Conservation (phyloP, 257 asterid species). For the Coffea eugenioides region DNA sequence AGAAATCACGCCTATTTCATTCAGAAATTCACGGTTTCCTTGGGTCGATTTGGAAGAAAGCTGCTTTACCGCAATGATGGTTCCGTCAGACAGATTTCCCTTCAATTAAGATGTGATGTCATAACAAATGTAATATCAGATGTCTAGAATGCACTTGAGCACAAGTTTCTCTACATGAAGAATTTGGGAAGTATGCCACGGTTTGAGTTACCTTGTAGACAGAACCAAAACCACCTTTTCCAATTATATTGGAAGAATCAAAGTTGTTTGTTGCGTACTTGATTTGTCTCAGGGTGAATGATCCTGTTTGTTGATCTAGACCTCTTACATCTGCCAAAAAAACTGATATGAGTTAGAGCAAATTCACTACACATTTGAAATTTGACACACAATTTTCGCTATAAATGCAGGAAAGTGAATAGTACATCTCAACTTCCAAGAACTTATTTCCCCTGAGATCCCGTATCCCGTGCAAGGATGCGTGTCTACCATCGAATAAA, state of each 20-base stretch:
- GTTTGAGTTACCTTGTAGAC: conserved; percentile 58
- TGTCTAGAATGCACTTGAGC: too few species aligned
- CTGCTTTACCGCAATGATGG: conserved; percentile 75
- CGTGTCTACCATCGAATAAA: too few species aligned
- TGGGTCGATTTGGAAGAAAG: conserved; percentile 80
- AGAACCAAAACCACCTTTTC: conserved; percentile 87
- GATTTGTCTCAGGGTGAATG: conserved; percentile 62
- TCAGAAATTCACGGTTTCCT: conserved; percentile 82
- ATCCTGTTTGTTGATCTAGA: conserved; percentile 60
- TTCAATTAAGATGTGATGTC: conserved; percentile 11
- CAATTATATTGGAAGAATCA: conserved; percentile 66
- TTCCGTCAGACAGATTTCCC: conserved; percentile 70
- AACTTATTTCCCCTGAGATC: too few species aligned
- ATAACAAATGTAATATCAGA: background rate
- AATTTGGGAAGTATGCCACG: background rate
- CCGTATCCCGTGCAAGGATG: too few species aligned
- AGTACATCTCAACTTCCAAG: too few species aligned
- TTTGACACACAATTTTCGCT: background rate
- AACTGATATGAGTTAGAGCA: background rate
- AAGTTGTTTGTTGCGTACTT: conserved; percentile 73
- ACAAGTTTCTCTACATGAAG: too few species aligned
- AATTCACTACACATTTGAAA: background rate
- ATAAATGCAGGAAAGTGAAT: too few species aligned
- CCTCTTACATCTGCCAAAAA: conserved; percentile 20
- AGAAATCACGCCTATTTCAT: conserved; percentile 86